phyloP scores from a whole-genome alignment of 768 basidiomycete genomes.

The Boletus tylopilopsis region DNA sequence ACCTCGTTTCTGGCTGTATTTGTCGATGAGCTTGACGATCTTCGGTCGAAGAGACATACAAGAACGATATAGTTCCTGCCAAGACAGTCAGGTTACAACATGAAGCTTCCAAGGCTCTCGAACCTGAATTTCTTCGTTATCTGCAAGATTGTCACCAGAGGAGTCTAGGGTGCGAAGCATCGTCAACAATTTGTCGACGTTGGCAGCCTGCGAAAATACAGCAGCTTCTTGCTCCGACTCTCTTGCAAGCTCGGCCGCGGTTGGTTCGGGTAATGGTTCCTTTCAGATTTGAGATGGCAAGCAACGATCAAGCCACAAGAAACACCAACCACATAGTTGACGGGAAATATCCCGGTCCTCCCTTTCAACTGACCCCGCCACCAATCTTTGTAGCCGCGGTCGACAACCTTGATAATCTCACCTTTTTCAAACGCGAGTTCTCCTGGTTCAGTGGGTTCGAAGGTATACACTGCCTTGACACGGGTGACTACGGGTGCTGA shows the following conservation, averaged over 20 bases:
- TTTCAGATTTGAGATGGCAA: slow-evolving; percentile 24
- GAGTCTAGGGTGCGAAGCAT: slow-evolving; percentile 75
- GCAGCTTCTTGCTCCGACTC: slow-evolving; percentile 87
- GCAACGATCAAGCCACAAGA: neutral
- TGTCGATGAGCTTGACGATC: slow-evolving; percentile 95
- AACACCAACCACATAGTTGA: slow-evolving; percentile 84
- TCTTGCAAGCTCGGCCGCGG: slow-evolving; percentile 64
- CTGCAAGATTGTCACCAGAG: slow-evolving; percentile 77
- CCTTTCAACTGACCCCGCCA: slow-evolving; percentile 92
- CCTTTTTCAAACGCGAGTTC: slow-evolving; percentile 91
- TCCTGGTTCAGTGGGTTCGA: slow-evolving; percentile 82
- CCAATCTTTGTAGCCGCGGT: slow-evolving; percentile 94
- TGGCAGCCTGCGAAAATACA: slow-evolving; percentile 82
- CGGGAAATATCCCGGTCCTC: slow-evolving; percentile 92
- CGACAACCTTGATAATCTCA: slow-evolving; percentile 92
- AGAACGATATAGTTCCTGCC: slow-evolving; percentile 83
- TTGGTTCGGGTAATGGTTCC: slow-evolving; percentile 87
- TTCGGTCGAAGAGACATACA: slow-evolving; percentile 89
- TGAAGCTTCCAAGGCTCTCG: slow-evolving; percentile 12
- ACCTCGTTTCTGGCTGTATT: slow-evolving; percentile 92
- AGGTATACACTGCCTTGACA: slow-evolving; percentile 85
- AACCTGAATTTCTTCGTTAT: slow-evolving; percentile 88
- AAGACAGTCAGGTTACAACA: slow-evolving; percentile 1
- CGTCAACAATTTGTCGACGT: slow-evolving; percentile 75
- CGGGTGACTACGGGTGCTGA: slow-evolving; percentile 58